Evolutionary conservation across 2,329 filamentous ascomycete species (phyloP), one percentile per base, ranked within the genome.

Genomic region (Camillea tinctor): DNA sequence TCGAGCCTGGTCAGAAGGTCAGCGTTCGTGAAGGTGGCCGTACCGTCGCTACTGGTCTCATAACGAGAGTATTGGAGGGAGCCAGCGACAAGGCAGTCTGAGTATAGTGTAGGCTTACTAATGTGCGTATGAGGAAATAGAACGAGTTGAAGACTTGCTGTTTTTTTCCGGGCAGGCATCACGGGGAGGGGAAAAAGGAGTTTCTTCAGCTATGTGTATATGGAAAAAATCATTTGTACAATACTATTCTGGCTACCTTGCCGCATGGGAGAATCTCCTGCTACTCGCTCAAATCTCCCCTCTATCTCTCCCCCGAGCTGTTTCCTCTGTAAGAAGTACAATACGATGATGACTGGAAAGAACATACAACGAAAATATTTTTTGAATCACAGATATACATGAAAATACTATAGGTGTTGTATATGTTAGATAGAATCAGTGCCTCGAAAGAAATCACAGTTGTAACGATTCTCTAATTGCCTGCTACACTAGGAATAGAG

Each of bases 1-100:
- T 97, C 65, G 95, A 99, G 82, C 81, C 86, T 64, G 94, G 95
- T 70, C 92, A 97, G 83, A 91, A 95, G 72, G 95, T 99, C 87
- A 99, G 98, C 84, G 88, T 99, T 75, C 92, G 95, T 79, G 95
- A 99, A 84, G 95, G 95, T 82, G 93, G 94, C 72, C 88, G 92
- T 71, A 95, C 91, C 62, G 90, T 95, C 60, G 91, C 91, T 69
- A 95, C 91, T 70, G 91, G 91, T 77, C 81, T 95, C 69, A 84
- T 93, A 71, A 95, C 91, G 67, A 88, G 88, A 71, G 88, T 95
- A 73, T 64, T 87, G 57, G 78, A 84, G 72, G 86, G 84, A 81
- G 68, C n/a, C 20, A 48, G 36, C 50, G 58, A 48, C 26, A 30
- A 30, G 13, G 4, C 52, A 56, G 22, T 23, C 56, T n/a, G n/a